A percentile compares a stretch with the other conserved stretches of the same genome.
Evolutionary conservation across 768 basidiomycete species (phyloP).

Genomic region (Royoungia palumana): DNA sequence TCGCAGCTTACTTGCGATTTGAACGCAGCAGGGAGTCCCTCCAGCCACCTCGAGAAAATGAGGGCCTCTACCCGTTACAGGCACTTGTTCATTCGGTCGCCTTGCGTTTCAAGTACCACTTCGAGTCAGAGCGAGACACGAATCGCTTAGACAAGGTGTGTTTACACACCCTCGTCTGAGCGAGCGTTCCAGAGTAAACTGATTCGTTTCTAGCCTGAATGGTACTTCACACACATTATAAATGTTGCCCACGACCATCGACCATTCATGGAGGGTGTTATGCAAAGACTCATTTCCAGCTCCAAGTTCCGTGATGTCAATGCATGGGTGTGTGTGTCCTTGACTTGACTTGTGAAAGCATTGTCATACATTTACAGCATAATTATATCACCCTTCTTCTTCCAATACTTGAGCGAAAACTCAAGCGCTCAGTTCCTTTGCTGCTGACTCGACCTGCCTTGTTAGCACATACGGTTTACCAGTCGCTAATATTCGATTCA

Average conservation of each 20-base stretch:
- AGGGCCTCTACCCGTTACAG: slow-evolving; percentile 79
- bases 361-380: slow-evolving; percentile 46
- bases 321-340: slow-evolving; percentile 60
- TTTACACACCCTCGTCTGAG: not conserved
- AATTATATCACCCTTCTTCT: slow-evolving; percentile 81
- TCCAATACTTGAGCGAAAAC: slow-evolving; percentile 72
- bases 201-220: slow-evolving; percentile 70
- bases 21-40: slow-evolving; percentile 50
- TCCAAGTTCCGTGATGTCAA: slow-evolving; percentile 62
- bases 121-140: slow-evolving; percentile 81
- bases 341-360: slow-evolving; percentile 2
- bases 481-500: slow-evolving; percentile 85
- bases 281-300: slow-evolving; percentile 67
- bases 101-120: slow-evolving; percentile 92
- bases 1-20: not conserved
- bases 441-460: slow-evolving; percentile 77
- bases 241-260: slow-evolving; percentile 86
- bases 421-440: slow-evolving; percentile 68
- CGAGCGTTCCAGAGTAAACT: not conserved
- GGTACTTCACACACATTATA: slow-evolving; percentile 91
- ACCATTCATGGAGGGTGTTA: slow-evolving; percentile 68
- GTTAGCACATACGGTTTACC: slow-evolving; percentile 94
- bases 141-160: slow-evolving; percentile 92
- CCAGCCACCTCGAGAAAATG: slow-evolving; percentile 29
- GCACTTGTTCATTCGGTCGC: slow-evolving; percentile 81